Evolutionary conservation across 2,329 filamentous ascomycete species (phyloP), one percentile per base, ranked within the genome.

Genomic region (Apiospora aurea): DNA sequence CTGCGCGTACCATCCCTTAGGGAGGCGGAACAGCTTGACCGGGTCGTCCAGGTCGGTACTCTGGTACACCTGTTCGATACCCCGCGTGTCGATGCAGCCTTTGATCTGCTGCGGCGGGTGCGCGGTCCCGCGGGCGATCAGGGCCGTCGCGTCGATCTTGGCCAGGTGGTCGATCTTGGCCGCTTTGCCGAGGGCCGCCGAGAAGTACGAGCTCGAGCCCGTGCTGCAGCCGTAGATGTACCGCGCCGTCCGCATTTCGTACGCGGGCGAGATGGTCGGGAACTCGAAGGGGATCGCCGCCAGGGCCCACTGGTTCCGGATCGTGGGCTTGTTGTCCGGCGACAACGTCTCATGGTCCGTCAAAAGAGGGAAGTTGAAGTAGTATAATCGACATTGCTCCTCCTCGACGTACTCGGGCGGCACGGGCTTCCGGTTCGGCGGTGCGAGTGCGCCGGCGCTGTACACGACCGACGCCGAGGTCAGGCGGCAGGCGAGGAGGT

Each of bases 151-250:
- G 73, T 93, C 88, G 21, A 92, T 82, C 78, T 93, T 93, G 61
- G 88, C 89, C 0, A 93, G 79, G 24, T 88, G 85, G 73, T 92
- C 90, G 41, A 93, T 91, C 76, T 93, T 93, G 10, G 88, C 89
- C 0, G 90, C 88, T 74, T 89, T 88, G 14, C 91, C 91, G 0
- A 92, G 83, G 0, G 89, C 89, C 0, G 88, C 85, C 7, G 88
- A 87, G 74, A 91, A 92, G 2, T 77, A 77, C 26, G 87, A 86
- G 0, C 86, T 83, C 43, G 85, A 85, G 0, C 86, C 85, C 0
- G 89, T 90, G 29, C 88, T 91, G 79, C 91, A 93, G 2, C 92
- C 91, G 74, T 93, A 94, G 38, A 93, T 84, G 73, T 89, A 94
- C 1, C 84, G 86, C 24, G 89, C 87, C 13, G 81, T 76, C 2